Evolutionary conservation across 495 filamentous ascomycete genomes (phyloP), one percentile per base, ranked within the genome.

Genomic region (Podospora bellae-mahoneyi): DNA sequence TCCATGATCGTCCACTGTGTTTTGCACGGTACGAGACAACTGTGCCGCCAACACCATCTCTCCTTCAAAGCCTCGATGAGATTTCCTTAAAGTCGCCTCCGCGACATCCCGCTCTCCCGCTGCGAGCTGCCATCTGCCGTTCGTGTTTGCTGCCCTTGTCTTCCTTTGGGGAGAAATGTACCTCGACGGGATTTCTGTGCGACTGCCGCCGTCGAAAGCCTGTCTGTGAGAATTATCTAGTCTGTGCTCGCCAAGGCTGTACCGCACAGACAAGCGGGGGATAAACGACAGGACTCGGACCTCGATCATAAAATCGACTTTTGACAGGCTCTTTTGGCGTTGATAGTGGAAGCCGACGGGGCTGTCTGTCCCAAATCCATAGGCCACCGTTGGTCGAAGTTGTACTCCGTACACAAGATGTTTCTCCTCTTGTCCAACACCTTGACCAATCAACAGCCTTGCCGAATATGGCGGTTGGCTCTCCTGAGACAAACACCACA

Each of bases 401-500:
- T 66, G 64, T 53, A 66, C 20, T n/a, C 55, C 60, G 64, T 53
- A 66, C 20, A 30, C 55, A 39, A 39, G 54, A 57, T 58, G 59
- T 26, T 60, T 66, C 53, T 59, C 20, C 2, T 15, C n/a, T 19
- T 16, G 10, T 30, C 30, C 19, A 44, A 32, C 61, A 16, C 30
- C 16, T 18, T 23, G 54, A 30, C 72, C 72, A 73, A 73, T 71
- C 69, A 68, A 23, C 34, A 28, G 18, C 20, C 48, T 55, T 61
- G 19, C 48, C 53, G 44, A 59, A 34, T 55, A 54, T 48, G 34
- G 64, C 63, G 65, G 62, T 66, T 64, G 68, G 62, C 4, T 39
- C 66, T 55, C 72, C 69, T 73, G 72, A 73, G 72, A 73, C 72
- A 60, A 59, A 19, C 65, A 48, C 39, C 39, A 48, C 1, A 48